Base-by-base conservation (phyloP, 208 protist species). In the Trypanosoma avium region DNA sequence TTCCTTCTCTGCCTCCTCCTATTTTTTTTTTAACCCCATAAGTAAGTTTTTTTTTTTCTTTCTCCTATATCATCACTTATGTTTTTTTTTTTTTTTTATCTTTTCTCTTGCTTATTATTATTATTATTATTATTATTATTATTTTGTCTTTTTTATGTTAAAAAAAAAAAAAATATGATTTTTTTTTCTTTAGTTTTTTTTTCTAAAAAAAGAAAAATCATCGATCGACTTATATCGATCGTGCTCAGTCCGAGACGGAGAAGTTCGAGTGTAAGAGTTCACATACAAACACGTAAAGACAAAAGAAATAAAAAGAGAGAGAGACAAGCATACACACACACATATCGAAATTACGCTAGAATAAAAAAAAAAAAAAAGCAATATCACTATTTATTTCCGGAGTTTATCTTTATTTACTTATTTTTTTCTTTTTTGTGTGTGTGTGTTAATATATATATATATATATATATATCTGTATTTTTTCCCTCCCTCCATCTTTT, bases 161-260 rank as follows among this genome's bases (percentile, higher is more conserved):
- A 54, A 36, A 27, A 43, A 27, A 30, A 19, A 15, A 24, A 13
- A 46, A 29, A 50, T 48, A 64, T 19, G 55, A 2, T 46, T 19
- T 38, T 32, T 13, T 19, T 56, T 27, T 35, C 3, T 29, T 46
- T 43, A 8, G 19, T 67, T 40, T 48, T 58, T 66, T 46, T 68
- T 12, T 54, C 42, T 50, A 49, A 56, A 63, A n/a, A 30, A 63
- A 42, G 55, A 49, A 77, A 62, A n/a, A n/a, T n/a, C n/a, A n/a
- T n/a, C n/a, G n/a, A n/a, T n/a, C n/a, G n/a, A n/a, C n/a, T n/a
- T n/a, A n/a, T n/a, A n/a, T n/a, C n/a, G n/a, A n/a, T n/a, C n/a
- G n/a, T n/a, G n/a, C n/a, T n/a, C n/a, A n/a, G n/a, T n/a, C n/a
- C n/a, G n/a, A n/a, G n/a, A n/a, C n/a, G n/a, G n/a, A n/a, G n/a